Conservation (phyloP, 768 basidiomycete genomes). For the Postia placenta region DNA sequence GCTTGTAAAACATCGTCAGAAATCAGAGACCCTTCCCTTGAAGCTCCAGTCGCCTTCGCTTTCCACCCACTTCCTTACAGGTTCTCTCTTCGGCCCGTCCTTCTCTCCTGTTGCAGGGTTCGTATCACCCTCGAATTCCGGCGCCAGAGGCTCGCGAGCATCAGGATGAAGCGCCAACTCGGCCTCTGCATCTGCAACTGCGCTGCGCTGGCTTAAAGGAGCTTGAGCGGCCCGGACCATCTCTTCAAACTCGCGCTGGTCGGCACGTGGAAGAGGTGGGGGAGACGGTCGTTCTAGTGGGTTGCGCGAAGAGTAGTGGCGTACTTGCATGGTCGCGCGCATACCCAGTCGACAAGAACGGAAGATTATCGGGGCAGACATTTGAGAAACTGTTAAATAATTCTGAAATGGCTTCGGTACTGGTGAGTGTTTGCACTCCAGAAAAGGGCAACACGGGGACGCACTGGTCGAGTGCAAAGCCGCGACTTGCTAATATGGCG, state of each 20-base stretch:
- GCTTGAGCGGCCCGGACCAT: slow-evolving; percentile 59
- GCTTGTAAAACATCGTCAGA: no score
- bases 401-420: no score
- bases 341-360: not conserved
- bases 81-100: slow-evolving; percentile 85
- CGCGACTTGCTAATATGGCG: no score
- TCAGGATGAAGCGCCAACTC: slow-evolving; percentile 64
- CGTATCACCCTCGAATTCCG: slow-evolving; percentile 74
- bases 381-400: no score
- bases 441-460: no score
- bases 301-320: slow-evolving; percentile 20
- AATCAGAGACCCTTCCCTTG: slow-evolving; percentile 85
- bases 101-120: slow-evolving; percentile 83
- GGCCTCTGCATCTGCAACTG: slow-evolving; percentile 23
- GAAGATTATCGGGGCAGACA: not conserved
- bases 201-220: slow-evolving; percentile 25
- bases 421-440: no score
- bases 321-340: not conserved
- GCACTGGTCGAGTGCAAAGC: not conserved
- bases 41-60: slow-evolving; percentile 83
- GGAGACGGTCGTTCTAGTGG: slow-evolving; percentile 58
- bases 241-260: slow-evolving; percentile 86
- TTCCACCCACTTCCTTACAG: slow-evolving; percentile 52
- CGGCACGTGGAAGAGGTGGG: slow-evolving; percentile 63
- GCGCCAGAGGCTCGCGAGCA: slow-evolving; percentile 46